Conservation (phyloP, 2,329 filamentous ascomycete species). For the Rhytidhysteron rufulum region DNA sequence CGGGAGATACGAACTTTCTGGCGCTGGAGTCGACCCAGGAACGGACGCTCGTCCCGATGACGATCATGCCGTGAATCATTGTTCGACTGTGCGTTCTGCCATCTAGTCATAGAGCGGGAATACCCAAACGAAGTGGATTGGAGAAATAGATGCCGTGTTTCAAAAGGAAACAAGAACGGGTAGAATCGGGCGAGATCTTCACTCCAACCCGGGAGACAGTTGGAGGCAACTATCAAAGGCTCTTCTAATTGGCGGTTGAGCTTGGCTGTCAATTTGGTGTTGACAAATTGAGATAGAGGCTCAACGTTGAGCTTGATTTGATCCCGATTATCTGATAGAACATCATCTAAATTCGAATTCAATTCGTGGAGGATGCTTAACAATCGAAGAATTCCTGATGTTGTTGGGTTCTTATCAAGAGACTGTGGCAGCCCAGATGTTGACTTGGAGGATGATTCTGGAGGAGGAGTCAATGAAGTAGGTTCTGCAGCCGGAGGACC, state of each 20-base stretch:
- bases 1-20: conserved; percentile 98
- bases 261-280: conserved; percentile 96
- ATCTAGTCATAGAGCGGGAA: conserved; percentile 92
- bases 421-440: conserved; percentile 69
- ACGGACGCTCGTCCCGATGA: conserved; percentile 81
- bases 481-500: conserved; percentile 77
- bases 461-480: conserved; percentile 55
- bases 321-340: conserved; percentile 73
- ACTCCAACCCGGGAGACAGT: conserved; percentile 92
- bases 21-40: conserved; percentile 84
- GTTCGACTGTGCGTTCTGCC: conserved; percentile 85
- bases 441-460: conserved; percentile 49
- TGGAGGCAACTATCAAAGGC: conserved; percentile 93
- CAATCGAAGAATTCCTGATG: conserved; percentile 80
- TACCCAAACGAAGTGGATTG: conserved; percentile 99
- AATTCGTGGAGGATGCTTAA: conserved; percentile 88
- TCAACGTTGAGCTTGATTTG: conserved; percentile 70
- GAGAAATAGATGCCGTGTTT: conserved; percentile 92
- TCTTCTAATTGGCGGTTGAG: conserved; percentile 95
- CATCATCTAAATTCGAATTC: conserved; percentile 90
- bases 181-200: conserved; percentile 91
- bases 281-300: conserved; percentile 90
- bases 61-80: conserved; percentile 79
- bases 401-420: conserved; percentile 76
- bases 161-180: conserved; percentile 96